These are phyloP conservation scores for Tuber umbilicatum DNA, from an alignment of 495 filamentous ascomycete species.

Conservation along the genomic window DNA sequence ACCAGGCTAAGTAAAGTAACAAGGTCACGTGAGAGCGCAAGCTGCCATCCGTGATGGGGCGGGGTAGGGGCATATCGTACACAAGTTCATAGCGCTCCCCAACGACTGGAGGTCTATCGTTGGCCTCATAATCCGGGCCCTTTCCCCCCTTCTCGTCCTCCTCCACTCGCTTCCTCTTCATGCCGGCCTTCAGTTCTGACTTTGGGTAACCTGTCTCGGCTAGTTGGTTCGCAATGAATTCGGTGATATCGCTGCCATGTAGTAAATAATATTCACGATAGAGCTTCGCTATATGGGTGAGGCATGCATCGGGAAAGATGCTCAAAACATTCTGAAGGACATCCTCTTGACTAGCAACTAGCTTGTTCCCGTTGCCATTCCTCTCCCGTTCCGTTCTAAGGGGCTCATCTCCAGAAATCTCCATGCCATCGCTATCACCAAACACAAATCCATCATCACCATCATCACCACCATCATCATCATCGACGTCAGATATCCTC, in stretches of 20 bases:
- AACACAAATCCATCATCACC: neutral
- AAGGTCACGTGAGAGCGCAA: conserved; percentile 18
- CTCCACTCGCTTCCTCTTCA: conserved; percentile 41
- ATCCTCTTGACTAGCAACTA: conserved; percentile 24
- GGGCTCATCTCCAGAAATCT: neutral
- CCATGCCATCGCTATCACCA: neutral
- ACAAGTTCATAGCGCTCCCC: conserved; percentile 40
- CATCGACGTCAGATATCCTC: conserved; percentile 26
- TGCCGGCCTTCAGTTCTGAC: conserved; percentile 46
- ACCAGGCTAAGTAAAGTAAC: conserved; percentile 2
- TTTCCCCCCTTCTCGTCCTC: conserved; percentile 44
- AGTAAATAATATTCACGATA: conserved; percentile 40
- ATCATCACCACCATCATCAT: conserved; percentile 18
- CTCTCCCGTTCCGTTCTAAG: conserved; percentile 15
- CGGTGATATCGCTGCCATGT: conserved; percentile 43
- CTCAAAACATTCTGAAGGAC: conserved; percentile 45
- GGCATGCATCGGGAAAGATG: conserved; percentile 51
- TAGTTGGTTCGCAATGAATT: conserved; percentile 46
- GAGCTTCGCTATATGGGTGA: conserved; percentile 45
- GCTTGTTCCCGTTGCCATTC: neutral
- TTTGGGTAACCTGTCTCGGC: conserved; percentile 49
- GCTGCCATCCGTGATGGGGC: conserved; percentile 15
- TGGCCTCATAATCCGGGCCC: conserved; percentile 41
- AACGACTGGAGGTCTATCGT: conserved; percentile 24
- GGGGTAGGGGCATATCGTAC: conserved; percentile 37